Evolutionary conservation across 2,329 filamentous ascomycete species (phyloP).

Genomic region (Xylaria sp.): DNA sequence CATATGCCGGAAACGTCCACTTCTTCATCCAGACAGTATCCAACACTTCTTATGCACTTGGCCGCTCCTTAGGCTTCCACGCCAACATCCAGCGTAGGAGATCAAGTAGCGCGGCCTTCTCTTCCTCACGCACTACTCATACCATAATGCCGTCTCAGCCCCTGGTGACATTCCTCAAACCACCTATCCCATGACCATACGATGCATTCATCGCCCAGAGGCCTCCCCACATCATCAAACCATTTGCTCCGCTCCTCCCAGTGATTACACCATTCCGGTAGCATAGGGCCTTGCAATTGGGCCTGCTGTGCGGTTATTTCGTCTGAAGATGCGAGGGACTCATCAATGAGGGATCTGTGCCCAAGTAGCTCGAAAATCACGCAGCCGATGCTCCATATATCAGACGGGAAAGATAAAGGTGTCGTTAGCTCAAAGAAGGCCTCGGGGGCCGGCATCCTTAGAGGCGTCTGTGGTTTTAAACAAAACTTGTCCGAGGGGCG

Average conservation of each 20-base stretch:
- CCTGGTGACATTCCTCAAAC: background rate
- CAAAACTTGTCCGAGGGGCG: background rate
- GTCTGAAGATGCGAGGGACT: background rate
- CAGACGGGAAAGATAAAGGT: slow-evolving; percentile 5
- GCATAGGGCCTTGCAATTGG: background rate
- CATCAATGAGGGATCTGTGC: background rate
- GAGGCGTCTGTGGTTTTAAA: slow-evolving; percentile 11
- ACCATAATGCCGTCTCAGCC: background rate
- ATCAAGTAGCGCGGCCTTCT: slow-evolving; percentile 15
- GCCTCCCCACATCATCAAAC: slow-evolving; percentile 19
- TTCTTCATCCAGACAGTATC: slow-evolving; percentile 25
- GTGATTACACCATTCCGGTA: slow-evolving; percentile 2
- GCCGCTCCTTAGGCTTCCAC: slow-evolving; percentile 13
- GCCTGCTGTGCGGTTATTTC: slow-evolving; percentile 5
- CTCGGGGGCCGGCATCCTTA: background rate
- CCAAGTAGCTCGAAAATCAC: slow-evolving; percentile 1
- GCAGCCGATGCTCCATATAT: slow-evolving; percentile 22
- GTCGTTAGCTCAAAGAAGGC: slow-evolving; percentile 10
- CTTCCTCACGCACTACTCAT: slow-evolving; percentile 12
- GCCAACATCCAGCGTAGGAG: slow-evolving; percentile 19
- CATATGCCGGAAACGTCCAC: slow-evolving; percentile 20
- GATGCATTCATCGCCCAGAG: background rate
- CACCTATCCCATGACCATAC: slow-evolving; percentile 5
- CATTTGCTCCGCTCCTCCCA: slow-evolving; percentile 12
- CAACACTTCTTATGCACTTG: slow-evolving; percentile 11